These are phyloP conservation scores for Paecilomyces sp. DNA, from an alignment of 2,329 filamentous ascomycete genomes.

Conservation along the genomic window DNA sequence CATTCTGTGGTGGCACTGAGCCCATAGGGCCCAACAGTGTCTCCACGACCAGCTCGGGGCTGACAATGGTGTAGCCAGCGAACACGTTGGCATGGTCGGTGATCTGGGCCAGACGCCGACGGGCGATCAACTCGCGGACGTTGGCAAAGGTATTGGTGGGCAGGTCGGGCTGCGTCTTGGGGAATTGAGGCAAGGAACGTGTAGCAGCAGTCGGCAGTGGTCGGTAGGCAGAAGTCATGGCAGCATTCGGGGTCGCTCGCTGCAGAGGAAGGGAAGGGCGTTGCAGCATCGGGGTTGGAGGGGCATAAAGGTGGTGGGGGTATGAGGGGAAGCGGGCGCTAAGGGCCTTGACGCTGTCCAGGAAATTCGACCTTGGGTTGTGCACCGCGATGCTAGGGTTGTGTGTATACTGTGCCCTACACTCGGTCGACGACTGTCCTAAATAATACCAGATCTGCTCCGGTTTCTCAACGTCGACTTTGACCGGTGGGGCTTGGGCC, in stretches of 20 bases:
- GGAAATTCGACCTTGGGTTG: conserved; percentile 44
- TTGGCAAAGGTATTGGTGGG: conserved; percentile 34
- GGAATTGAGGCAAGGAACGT: conserved; percentile 29
- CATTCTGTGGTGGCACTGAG: conserved; percentile 32
- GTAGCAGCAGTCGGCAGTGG: conserved; percentile 28
- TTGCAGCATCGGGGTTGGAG: conserved; percentile 11
- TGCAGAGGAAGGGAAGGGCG: conserved; percentile 10
- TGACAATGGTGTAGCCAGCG: conserved; percentile 36
- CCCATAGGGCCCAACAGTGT: conserved; percentile 35
- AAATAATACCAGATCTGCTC: conserved; percentile 86
- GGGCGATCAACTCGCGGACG: conserved; percentile 34
- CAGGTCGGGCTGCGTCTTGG: conserved; percentile 27
- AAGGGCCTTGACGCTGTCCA: conserved; percentile 39
- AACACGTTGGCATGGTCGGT: conserved; percentile 40
- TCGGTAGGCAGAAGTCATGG: conserved; percentile 38
- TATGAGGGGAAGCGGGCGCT: conserved; percentile 21
- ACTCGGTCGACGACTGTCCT: conserved; percentile 77
- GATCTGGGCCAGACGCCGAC: conserved; percentile 35
- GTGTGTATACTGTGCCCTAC: conserved; percentile 84
- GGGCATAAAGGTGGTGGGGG: conserved; percentile 18
- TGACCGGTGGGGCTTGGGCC: conserved; percentile 54
- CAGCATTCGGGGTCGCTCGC: conserved; percentile 24
- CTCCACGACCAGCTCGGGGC: conserved; percentile 37
- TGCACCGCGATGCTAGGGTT: conserved; percentile 50
- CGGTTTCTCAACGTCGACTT: conserved; percentile 63